Percentiles rank a stretch among this genome's conserved stretches.
These are phyloP conservation scores for Gymnopus androsaceus DNA, from an alignment of 1,284 basidiomycete genomes.

Conservation along the genomic window DNA sequence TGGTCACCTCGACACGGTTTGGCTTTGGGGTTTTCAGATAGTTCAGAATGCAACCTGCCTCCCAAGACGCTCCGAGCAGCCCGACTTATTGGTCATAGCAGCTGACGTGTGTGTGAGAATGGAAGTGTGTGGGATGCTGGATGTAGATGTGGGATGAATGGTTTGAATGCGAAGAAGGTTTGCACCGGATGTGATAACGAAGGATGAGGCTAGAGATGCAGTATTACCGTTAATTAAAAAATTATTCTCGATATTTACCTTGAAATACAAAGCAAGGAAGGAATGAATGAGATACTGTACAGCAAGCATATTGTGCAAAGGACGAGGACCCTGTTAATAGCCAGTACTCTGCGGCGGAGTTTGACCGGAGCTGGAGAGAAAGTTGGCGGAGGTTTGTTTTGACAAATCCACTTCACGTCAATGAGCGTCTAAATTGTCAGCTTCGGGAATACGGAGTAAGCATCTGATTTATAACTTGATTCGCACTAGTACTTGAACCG, in stretches of 20 bases:
- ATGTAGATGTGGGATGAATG: conserved; percentile 15
- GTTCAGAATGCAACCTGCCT: conserved; percentile 42
- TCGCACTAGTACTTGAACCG: not conserved
- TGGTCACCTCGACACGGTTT: conserved; percentile 44
- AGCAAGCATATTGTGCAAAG: not conserved
- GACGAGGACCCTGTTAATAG: too few relatives aligned
- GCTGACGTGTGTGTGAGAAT: conserved; percentile 12
- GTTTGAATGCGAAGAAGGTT: conserved; percentile 17
- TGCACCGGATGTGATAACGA: not conserved
- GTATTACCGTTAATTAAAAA: not conserved
- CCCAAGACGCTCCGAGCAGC: too few relatives aligned
- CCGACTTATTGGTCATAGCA: too few relatives aligned
- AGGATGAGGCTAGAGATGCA: too few relatives aligned
- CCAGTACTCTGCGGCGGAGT: too few relatives aligned
- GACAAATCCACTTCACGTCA: too few relatives aligned
- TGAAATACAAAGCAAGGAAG: not conserved
- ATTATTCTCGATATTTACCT: not conserved
- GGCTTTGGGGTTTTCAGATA: conserved; percentile 46
- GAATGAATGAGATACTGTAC: not conserved
- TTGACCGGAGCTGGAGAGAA: too few relatives aligned
- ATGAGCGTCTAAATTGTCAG: not conserved
- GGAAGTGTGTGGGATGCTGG: too few relatives aligned
- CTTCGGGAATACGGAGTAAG: conserved; percentile 11
- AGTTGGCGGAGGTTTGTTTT: too few relatives aligned
- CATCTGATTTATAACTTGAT: not conserved